Conservation (phyloP, 2,329 filamentous ascomycete species). For the Neoscytalidium dimidiatum region DNA sequence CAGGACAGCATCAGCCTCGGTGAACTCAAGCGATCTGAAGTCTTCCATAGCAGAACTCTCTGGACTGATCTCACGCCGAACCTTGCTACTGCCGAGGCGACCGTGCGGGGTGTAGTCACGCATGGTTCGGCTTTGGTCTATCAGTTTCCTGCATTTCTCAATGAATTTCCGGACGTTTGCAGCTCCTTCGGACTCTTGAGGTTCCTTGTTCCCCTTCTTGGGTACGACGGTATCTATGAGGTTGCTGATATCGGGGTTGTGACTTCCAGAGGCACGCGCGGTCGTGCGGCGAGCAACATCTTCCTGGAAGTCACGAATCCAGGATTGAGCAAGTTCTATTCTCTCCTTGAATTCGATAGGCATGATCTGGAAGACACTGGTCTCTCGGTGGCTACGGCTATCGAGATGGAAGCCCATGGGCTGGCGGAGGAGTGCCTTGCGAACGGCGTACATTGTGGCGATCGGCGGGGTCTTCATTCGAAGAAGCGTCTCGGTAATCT, state of each 20-base stretch:
- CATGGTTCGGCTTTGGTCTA: constrained; percentile 40
- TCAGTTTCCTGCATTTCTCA: constrained; percentile 41
- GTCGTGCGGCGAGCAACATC: constrained; percentile 36
- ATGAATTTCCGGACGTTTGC: constrained; percentile 41
- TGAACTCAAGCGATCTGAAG: constrained; percentile 45
- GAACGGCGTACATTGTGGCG: constrained; percentile 68
- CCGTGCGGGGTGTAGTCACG: constrained; percentile 37
- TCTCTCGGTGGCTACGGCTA: constrained; percentile 51
- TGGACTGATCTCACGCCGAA: constrained; percentile 26
- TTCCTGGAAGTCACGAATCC: constrained; percentile 59
- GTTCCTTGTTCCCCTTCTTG: background rate
- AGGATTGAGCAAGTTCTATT: constrained; percentile 52
- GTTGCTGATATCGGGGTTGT: background rate
- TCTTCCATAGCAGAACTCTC: constrained; percentile 24
- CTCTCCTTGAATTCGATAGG: constrained; percentile 56
- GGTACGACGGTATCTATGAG: background rate
- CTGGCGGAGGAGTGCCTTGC: constrained; percentile 62
- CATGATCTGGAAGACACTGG: constrained; percentile 64
- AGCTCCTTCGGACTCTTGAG: constrained; percentile 23
- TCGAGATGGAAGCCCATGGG: constrained; percentile 64
- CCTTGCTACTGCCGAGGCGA: constrained; percentile 42
- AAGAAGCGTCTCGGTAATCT: constrained; percentile 48
- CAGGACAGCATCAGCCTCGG: constrained; percentile 55
- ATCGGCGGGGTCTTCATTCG: constrained; percentile 41
- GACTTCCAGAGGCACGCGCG: background rate